Evolutionary conservation across 2,329 filamentous ascomycete genomes (phyloP).

Genomic region (Phoma sp.): DNA sequence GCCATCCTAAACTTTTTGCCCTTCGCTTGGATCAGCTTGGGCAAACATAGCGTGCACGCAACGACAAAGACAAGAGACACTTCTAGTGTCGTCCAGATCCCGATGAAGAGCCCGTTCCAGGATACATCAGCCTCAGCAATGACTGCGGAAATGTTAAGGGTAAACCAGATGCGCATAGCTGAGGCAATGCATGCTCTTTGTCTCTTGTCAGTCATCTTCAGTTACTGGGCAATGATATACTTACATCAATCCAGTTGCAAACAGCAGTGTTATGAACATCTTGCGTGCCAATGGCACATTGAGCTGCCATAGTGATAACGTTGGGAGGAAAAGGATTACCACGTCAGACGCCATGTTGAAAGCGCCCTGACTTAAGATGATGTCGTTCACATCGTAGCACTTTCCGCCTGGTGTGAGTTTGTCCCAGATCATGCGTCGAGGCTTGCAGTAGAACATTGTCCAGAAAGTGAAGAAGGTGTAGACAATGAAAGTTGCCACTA

Average conservation of each 20-base stretch:
- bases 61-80: slow-evolving; percentile 38
- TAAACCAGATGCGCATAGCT: slow-evolving; percentile 38
- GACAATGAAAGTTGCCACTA: slow-evolving; percentile 28
- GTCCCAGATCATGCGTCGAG: slow-evolving; percentile 36
- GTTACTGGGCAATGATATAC: background rate
- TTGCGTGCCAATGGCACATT: slow-evolving; percentile 34
- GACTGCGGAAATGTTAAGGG: slow-evolving; percentile 27
- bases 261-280: slow-evolving; percentile 33
- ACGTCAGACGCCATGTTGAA: slow-evolving; percentile 40
- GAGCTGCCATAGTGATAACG: slow-evolving; percentile 30
- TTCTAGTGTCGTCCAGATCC: slow-evolving; percentile 37
- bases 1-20: slow-evolving; percentile 24
- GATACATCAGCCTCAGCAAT: slow-evolving; percentile 36
- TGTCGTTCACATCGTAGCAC: slow-evolving; percentile 34
- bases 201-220: slow-evolving; percentile 1
- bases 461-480: slow-evolving; percentile 37
- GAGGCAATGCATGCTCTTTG: slow-evolving; percentile 36
- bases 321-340: slow-evolving; percentile 35
- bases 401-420: slow-evolving; percentile 29
- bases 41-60: slow-evolving; percentile 35
- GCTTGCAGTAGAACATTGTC: slow-evolving; percentile 38
- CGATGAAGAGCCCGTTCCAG: slow-evolving; percentile 36
- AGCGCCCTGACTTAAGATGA: slow-evolving; percentile 29
- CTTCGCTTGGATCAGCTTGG: slow-evolving; percentile 36
- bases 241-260: slow-evolving; percentile 37